A percentile compares a stretch with the other conserved stretches of the same genome.
phyloP scores from a whole-genome alignment of 2,329 filamentous ascomycete genomes.

The Exophiala viscosa region DNA sequence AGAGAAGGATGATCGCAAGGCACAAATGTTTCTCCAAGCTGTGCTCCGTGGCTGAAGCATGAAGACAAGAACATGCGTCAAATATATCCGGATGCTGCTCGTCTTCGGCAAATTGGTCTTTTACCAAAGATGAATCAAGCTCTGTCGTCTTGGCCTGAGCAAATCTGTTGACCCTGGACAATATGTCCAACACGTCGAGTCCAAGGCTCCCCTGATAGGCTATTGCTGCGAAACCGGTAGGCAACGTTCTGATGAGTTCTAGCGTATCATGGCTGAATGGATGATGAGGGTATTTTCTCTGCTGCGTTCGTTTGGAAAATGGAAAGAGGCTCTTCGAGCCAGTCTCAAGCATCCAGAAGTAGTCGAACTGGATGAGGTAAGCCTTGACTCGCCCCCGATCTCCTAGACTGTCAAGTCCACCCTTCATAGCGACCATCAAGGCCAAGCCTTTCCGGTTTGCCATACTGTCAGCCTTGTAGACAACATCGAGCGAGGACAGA shows the following conservation, averaged over 20 bases:
- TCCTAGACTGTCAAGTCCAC: constrained; percentile 16
- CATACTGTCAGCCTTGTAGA: constrained; percentile 8
- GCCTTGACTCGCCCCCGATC: constrained; percentile 12
- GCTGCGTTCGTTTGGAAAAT: constrained; percentile 4
- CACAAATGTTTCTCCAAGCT: constrained; percentile 19
- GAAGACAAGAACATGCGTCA: constrained; percentile 16
- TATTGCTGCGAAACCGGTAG: constrained; percentile 10
- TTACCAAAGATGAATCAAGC: not conserved
- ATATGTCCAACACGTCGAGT: constrained; percentile 11
- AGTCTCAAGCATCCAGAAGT: constrained; percentile 20
- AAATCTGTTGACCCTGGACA: constrained; percentile 17
- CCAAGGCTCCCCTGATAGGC: constrained; percentile 8
- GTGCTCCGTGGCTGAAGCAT: constrained; percentile 17
- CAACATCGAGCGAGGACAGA: constrained; percentile 14
- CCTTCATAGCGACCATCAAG: constrained; percentile 18
- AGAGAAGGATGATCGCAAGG: constrained; percentile 17
- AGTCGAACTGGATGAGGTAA: constrained; percentile 16
- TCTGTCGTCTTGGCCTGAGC: constrained; percentile 6
- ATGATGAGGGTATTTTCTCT: constrained; percentile 10
- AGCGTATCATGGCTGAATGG: constrained; percentile 10
- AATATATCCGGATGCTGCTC: constrained; percentile 18
- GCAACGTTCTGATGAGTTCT: constrained; percentile 5
- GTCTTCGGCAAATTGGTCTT: constrained; percentile 8
- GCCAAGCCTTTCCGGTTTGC: constrained; percentile 15
- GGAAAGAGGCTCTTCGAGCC: constrained; percentile 9